These are phyloP conservation scores for Neoboletus magnificus DNA, from an alignment of 768 basidiomycete species.

Conservation along the genomic window DNA sequence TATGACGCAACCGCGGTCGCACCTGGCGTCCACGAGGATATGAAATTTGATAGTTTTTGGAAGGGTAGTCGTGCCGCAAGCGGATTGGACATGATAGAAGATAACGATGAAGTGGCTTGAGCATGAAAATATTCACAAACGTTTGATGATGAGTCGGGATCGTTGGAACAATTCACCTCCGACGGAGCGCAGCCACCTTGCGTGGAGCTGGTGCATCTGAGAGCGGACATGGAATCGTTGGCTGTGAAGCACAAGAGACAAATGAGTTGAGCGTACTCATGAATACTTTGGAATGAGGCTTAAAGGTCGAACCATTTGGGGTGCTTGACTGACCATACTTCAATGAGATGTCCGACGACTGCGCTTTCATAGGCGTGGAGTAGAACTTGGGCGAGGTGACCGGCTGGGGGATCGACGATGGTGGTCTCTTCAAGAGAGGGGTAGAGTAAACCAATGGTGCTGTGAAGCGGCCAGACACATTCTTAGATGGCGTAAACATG, in stretches of 20 bases:
- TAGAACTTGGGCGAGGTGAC: slow-evolving; percentile 38
- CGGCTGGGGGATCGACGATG: slow-evolving; percentile 64
- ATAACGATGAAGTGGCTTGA: slow-evolving; percentile 37
- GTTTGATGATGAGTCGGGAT: slow-evolving; percentile 13
- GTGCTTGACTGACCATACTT: slow-evolving; percentile 23
- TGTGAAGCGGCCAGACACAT: slow-evolving; percentile 27
- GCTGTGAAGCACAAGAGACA: slow-evolving; percentile 34
- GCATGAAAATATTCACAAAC: slow-evolving; percentile 25
- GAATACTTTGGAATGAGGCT: slow-evolving; percentile 44
- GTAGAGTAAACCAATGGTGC: slow-evolving; percentile 29
- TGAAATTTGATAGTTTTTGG: slow-evolving; percentile 58
- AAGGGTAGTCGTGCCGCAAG: slow-evolving; percentile 56
- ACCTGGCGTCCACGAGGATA: slow-evolving; percentile 53
- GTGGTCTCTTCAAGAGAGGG: slow-evolving; percentile 52
- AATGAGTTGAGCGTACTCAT: slow-evolving; percentile 63
- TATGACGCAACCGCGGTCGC: slow-evolving; percentile 28
- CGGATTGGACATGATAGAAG: slow-evolving; percentile 51
- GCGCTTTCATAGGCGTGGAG: slow-evolving; percentile 33
- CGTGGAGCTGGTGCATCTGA: slow-evolving; percentile 40
- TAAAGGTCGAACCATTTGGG: slow-evolving; percentile 62
- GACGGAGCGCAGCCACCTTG: slow-evolving; percentile 25
- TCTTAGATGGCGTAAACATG: slow-evolving; percentile 36
- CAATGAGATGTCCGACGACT: slow-evolving; percentile 34
- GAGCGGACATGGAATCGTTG: slow-evolving; percentile 26
- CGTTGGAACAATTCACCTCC: slow-evolving; percentile 30